Percentiles rank a stretch among this genome's conserved stretches.
Conservation (phyloP, 169 alveolate species). For the Eimeria brunetti region DNA sequence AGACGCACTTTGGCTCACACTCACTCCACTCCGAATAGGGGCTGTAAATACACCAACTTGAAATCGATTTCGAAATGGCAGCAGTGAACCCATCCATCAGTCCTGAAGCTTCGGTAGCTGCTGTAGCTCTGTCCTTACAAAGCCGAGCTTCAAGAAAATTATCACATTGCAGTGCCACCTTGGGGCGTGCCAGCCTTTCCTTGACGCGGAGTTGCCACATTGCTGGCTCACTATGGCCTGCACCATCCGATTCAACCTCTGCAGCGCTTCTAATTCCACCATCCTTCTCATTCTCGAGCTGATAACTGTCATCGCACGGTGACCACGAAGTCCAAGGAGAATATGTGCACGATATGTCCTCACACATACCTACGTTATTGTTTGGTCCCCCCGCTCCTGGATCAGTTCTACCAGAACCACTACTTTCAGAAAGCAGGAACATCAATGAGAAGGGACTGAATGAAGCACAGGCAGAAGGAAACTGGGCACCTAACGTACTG, state of each 20-base stretch:
- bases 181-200: conserved; percentile 60
- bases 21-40: conserved; percentile 60
- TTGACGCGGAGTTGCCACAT: conserved; percentile 61
- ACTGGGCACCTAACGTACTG: conserved; percentile 52
- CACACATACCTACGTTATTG: neutral
- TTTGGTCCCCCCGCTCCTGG: neutral
- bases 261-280: neutral
- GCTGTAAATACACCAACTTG: conserved; percentile 33
- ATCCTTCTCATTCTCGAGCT: neutral
- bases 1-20: conserved; percentile 26
- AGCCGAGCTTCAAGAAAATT: conserved; percentile 16
- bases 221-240: neutral
- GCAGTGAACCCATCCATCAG: conserved; percentile 44
- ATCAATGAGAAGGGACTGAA: conserved; percentile 41
- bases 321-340: conserved; percentile 74
- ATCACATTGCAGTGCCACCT: conserved; percentile 8
- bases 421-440: conserved; percentile 19
- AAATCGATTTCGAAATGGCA: conserved; percentile 6
- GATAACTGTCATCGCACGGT: conserved; percentile 35
- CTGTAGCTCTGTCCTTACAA: conserved; percentile 25
- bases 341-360: conserved; percentile 35
- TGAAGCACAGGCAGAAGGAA: conserved; percentile 51
- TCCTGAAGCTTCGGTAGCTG: conserved; percentile 18
- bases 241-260: neutral
- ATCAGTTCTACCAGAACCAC: neutral